phyloP scores from a whole-genome alignment of 345 rosid genomes.

The Eucalyptus lansdowneana region DNA sequence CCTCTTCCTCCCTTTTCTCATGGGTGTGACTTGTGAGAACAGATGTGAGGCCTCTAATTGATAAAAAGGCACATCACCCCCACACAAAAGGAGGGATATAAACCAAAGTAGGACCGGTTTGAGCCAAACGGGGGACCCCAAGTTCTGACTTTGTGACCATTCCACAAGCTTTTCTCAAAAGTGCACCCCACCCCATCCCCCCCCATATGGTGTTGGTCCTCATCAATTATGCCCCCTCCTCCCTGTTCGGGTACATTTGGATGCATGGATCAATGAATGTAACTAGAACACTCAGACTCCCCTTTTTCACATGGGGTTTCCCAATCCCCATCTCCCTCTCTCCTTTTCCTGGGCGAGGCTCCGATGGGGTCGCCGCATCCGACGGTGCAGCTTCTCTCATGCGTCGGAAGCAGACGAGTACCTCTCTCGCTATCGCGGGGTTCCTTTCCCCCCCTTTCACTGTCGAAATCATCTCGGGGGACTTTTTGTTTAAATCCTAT shows the following conservation, averaged over 20 bases:
- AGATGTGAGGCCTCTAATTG: not conserved
- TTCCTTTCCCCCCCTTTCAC: no score
- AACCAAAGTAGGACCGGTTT: not conserved
- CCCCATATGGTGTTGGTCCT: not conserved
- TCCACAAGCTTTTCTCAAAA: not conserved
- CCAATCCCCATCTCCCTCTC: not conserved
- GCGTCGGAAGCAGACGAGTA: not conserved
- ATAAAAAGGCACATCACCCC: not conserved
- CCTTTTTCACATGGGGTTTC: not conserved
- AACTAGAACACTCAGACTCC: not conserved
- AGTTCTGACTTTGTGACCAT: not conserved
- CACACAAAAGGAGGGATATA: not conserved
- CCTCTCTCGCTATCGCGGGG: no score
- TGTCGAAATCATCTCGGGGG: no score
- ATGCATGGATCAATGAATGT: not conserved
- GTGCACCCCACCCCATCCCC: not conserved
- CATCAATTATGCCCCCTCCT: not conserved
- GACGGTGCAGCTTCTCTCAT: not conserved
- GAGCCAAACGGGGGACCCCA: not conserved
- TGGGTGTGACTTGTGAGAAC: not conserved
- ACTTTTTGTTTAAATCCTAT: not conserved
- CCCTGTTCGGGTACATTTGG: not conserved
- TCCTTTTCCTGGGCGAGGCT: not conserved
- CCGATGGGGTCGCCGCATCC: not conserved
- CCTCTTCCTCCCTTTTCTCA: not conserved